Evolutionary conservation across 176 grass and related monocot species (phyloP), one percentile per base, ranked within the genome.

Genomic region (Areca catechu): DNA sequence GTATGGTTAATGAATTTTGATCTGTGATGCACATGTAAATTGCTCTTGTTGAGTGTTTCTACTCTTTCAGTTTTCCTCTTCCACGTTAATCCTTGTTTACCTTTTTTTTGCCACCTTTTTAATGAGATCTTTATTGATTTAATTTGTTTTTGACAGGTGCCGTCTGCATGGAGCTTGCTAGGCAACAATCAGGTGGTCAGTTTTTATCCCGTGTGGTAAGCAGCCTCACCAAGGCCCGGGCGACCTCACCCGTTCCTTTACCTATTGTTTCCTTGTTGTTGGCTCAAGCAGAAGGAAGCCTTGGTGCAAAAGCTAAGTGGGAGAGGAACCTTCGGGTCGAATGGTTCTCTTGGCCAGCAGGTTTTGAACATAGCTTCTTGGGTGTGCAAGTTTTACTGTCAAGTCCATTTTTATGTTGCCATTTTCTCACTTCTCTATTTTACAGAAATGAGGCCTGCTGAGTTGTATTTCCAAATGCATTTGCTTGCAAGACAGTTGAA

Each of bases 391-490:
- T 43, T 43, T 43, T 43, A 12, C 34, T 3, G 34, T 43, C 34
- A 10, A 14, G 2, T 43, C 34, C 34, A 43, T 43, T 43, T 43
- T 43, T 43, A 43, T 12, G 34, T 43, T 43, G 34, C 34, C 34
- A 14, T 12, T 7, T 61, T 4, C 22, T 21, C 0, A 16, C 28
- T 66, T 64, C 74, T 59, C 23, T 3, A 49, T 78, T 24, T 53
- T 10, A 18, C 83, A 97, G 92, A 90, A 67, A 57, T 79, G 80
- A 68, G 83, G 57, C 83, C 92, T 15, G 86, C 92, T 0, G 83
- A 91, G 66, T 59, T 88, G 20, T 97, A 97, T 55, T 91, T 97
- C 57, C 92, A 97, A 79, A 97, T 91, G 86, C 86, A 97, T 50
- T 71, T 97, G 49, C 58, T 97, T 63, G 86, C 83, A 16, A 88